Evolutionary conservation across 331 rosid genomes (phyloP).

Genomic region (Dryas integrifolia): DNA sequence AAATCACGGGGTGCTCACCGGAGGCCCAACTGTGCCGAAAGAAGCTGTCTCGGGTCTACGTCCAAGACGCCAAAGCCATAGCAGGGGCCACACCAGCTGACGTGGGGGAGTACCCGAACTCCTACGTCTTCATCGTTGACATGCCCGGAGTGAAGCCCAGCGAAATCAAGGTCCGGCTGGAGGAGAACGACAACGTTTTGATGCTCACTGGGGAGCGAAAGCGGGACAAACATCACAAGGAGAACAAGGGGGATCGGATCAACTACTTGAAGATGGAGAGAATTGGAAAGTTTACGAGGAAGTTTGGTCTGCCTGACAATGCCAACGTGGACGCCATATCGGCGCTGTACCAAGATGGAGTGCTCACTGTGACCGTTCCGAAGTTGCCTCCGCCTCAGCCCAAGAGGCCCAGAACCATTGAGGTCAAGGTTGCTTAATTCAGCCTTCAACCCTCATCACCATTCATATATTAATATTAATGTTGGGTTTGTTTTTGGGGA

Average conservation of each 20-base stretch:
- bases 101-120: constrained; percentile 27
- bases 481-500: too few species aligned
- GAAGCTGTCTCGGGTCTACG: constrained; percentile 20
- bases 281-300: constrained; percentile 43
- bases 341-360: constrained; percentile 38
- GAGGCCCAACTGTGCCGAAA: constrained; percentile 14
- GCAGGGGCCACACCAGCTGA: constrained; percentile 29
- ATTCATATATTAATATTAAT: too few species aligned
- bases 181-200: constrained; percentile 27
- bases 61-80: constrained; percentile 32
- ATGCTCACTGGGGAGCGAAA: constrained; percentile 42
- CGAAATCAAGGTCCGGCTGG: constrained; percentile 38
- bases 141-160: constrained; percentile 35
- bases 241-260: constrained; percentile 13
- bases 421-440: constrained; percentile 28
- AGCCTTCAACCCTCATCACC: too few species aligned
- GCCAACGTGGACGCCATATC: constrained; percentile 22
- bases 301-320: constrained; percentile 38
- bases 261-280: constrained; percentile 41
- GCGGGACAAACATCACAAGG: constrained; percentile 33
- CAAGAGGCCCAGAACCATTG: constrained; percentile 39
- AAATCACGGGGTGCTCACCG: too few species aligned
- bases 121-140: constrained; percentile 22
- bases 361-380: constrained; percentile 31
- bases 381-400: constrained; percentile 47